phyloP scores from a whole-genome alignment of 805 yeast genomes.

The Wickerhamiella kazuoi region DNA sequence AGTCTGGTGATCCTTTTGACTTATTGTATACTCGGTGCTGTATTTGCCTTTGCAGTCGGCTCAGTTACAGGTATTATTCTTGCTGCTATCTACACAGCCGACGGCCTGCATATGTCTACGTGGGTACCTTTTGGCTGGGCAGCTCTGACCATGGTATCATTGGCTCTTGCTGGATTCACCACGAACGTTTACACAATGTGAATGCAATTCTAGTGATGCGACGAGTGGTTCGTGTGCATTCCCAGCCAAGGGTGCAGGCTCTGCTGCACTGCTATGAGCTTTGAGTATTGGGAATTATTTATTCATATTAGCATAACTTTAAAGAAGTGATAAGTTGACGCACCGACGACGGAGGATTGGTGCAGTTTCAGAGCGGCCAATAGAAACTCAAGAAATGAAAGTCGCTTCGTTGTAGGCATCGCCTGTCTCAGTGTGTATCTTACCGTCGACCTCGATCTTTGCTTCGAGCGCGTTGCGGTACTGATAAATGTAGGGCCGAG shows the following conservation, averaged over 20 bases:
- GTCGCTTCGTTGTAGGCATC: conserved; percentile 65
- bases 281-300: too few relatives aligned
- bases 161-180: conserved; percentile 45
- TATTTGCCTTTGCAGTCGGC: conserved; percentile 49
- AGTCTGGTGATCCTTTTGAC: conserved; percentile 25
- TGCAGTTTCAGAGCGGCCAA: neutral
- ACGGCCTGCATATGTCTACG: conserved; percentile 73
- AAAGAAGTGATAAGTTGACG: too few relatives aligned
- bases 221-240: too few relatives aligned
- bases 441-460: conserved; percentile 25
- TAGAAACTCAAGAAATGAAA: conserved; percentile 36
- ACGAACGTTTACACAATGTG: neutral
- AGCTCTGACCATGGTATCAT: conserved; percentile 44
- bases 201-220: too few relatives aligned
- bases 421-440: conserved; percentile 36
- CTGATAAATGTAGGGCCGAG: conserved; percentile 94
- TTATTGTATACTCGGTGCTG: conserved; percentile 23
- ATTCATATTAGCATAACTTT: too few relatives aligned
- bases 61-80: conserved; percentile 59
- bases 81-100: conserved; percentile 61
- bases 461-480: conserved; percentile 50
- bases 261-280: too few relatives aligned
- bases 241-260: too few relatives aligned
- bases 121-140: conserved; percentile 90
- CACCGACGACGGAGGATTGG: too few relatives aligned